These are phyloP conservation scores for Melaleuca quinquenervia DNA, from an alignment of 345 rosid species.

Conservation along the genomic window DNA sequence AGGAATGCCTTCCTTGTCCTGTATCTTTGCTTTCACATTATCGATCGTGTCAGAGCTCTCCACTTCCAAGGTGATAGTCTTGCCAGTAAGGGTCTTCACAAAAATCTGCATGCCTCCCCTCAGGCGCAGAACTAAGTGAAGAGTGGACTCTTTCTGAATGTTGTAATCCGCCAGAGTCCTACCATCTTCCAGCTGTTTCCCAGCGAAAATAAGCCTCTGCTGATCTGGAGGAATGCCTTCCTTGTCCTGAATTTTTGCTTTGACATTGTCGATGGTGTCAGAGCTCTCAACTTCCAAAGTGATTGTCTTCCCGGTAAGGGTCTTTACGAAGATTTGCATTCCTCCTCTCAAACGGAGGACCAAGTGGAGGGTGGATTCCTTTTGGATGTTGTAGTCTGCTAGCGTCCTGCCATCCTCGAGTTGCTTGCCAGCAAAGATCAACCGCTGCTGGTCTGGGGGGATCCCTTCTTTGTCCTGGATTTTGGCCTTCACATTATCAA, in stretches of 20 bases:
- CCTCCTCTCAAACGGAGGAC: slow-evolving; percentile 15
- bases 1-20: not conserved
- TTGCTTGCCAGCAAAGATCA: slow-evolving; percentile 9
- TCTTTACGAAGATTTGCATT: slow-evolving; percentile 22
- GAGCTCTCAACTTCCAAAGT: slow-evolving; percentile 18
- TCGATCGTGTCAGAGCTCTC: not conserved
- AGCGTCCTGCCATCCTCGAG: slow-evolving; percentile 12
- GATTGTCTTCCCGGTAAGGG: slow-evolving; percentile 12
- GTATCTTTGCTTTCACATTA: not conserved
- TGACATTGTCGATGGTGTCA: slow-evolving; percentile 7
- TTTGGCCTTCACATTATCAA: slow-evolving; percentile 11
- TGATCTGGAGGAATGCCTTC: slow-evolving; percentile 11
- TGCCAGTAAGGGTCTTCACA: not conserved
- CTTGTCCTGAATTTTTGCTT: slow-evolving; percentile 11
- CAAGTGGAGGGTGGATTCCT: slow-evolving; percentile 15
- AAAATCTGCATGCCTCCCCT: slow-evolving; percentile 3
- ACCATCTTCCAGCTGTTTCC: slow-evolving; percentile 7
- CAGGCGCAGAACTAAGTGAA: slow-evolving; percentile 8
- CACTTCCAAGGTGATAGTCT: not conserved
- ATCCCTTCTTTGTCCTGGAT: slow-evolving; percentile 13
- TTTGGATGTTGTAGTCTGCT: slow-evolving; percentile 1
- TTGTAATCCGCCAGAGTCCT: slow-evolving; percentile 9
- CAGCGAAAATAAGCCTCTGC: slow-evolving; percentile 10
- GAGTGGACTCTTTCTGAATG: slow-evolving; percentile 14
- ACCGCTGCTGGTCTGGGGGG: slow-evolving; percentile 10